A percentile compares a stretch with the other conserved stretches of the same genome.
phyloP scores from a whole-genome alignment of 768 basidiomycete species.

The Butyriboletus loyo region DNA sequence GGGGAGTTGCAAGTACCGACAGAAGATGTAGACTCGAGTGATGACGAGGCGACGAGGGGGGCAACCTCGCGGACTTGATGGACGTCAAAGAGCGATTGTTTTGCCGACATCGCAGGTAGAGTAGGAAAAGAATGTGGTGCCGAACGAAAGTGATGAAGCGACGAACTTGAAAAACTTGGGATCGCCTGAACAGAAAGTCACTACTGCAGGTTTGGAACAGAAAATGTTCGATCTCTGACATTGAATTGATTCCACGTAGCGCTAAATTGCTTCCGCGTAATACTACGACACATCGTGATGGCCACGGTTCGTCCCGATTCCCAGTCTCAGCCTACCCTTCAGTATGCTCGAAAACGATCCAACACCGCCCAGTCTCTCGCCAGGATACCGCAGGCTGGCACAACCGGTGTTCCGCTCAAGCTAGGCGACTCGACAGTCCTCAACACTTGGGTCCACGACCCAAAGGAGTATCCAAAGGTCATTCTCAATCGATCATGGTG shows the following conservation, averaged over 20 bases:
- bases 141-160: conserved; percentile 19
- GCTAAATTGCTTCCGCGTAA: neutral
- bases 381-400: conserved; percentile 40
- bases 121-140: conserved; percentile 20
- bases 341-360: conserved; percentile 61
- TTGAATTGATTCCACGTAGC: too few relatives aligned
- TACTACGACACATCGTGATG: conserved; percentile 43
- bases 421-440: conserved; percentile 62
- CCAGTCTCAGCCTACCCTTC: conserved; percentile 41
- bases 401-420: conserved; percentile 41
- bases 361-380: conserved; percentile 71
- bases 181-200: conserved; percentile 11
- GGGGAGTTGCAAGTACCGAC: conserved; percentile 8
- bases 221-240: too few relatives aligned
- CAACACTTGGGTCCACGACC: conserved; percentile 73
- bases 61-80: conserved; percentile 20
- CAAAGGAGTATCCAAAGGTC: conserved; percentile 55
- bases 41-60: conserved; percentile 6
- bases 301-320: conserved; percentile 60
- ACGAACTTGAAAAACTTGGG: neutral
- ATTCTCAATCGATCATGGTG: conserved; percentile 71
- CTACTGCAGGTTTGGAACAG: too few relatives aligned
- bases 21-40: conserved; percentile 18
- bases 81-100: conserved; percentile 4
- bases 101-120: conserved; percentile 12